phyloP scores from a whole-genome alignment of 2,329 filamentous ascomycete genomes.

The Alternaria consortialis region DNA sequence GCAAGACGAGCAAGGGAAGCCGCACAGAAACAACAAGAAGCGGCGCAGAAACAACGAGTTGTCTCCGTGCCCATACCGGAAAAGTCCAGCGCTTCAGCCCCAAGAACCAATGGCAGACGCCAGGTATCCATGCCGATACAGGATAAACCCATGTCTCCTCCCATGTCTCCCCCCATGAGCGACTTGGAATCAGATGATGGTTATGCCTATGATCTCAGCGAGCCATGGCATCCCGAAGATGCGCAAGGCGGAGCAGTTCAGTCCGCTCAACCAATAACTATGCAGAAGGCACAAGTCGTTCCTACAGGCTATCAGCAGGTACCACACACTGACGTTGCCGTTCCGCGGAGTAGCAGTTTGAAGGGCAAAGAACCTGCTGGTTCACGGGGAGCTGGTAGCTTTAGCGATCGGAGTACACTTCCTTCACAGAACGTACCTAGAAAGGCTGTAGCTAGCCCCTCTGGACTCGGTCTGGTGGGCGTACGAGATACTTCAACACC shows the following conservation, averaged over 20 bases:
- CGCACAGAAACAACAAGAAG: conserved; percentile 42
- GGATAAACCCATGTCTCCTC: conserved; percentile 21
- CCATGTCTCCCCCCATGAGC: conserved; percentile 31
- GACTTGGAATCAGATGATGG: conserved; percentile 42
- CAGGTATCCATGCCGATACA: conserved; percentile 48
- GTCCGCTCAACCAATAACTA: conserved; percentile 25
- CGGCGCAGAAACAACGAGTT: conserved; percentile 42
- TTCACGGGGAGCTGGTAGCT: conserved; percentile 40
- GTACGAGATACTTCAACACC: conserved; percentile 40
- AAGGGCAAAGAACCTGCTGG: conserved; percentile 47
- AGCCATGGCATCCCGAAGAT: conserved; percentile 49
- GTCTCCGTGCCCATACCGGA: conserved; percentile 32
- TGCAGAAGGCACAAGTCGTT: conserved; percentile 35
- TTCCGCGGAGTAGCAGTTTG: conserved; percentile 35
- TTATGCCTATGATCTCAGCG: conserved; percentile 41
- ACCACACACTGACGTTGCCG: conserved; percentile 26
- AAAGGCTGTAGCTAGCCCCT: conserved; percentile 33
- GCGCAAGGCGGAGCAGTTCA: conserved; percentile 27
- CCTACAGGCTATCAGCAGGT: conserved; percentile 20
- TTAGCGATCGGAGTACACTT: conserved; percentile 40
- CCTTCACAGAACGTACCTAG: conserved; percentile 32
- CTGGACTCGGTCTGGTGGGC: conserved; percentile 46
- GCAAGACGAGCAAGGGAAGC: conserved; percentile 44
- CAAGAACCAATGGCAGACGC: conserved; percentile 35
- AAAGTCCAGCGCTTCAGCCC: conserved; percentile 18